Conservation (phyloP, 495 filamentous ascomycete species). For the Durotheca rogersii region DNA sequence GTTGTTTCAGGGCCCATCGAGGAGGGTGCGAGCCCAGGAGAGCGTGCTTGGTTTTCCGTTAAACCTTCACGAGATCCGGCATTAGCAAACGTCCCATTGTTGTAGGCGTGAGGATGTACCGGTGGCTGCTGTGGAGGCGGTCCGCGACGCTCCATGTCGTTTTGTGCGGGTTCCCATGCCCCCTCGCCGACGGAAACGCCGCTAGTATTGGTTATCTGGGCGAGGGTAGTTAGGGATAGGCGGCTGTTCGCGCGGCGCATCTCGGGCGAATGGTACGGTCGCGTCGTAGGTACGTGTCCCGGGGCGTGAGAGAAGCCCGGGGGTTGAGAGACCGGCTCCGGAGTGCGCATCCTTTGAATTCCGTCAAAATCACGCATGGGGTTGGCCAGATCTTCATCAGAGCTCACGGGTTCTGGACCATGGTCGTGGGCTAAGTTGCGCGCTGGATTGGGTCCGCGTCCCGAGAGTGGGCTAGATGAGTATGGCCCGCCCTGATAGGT, state of each 20-base stretch:
- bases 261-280: slow-evolving; percentile 71
- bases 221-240: slow-evolving; percentile 76
- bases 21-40: slow-evolving; percentile 39
- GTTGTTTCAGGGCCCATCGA: slow-evolving; percentile 33
- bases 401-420: slow-evolving; percentile 58
- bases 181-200: slow-evolving; percentile 40
- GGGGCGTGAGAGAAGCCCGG: slow-evolving; percentile 74
- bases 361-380: slow-evolving; percentile 51
- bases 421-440: slow-evolving; percentile 42
- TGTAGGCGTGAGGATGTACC: slow-evolving; percentile 50
- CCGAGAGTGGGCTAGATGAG: slow-evolving; percentile 17
- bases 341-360: slow-evolving; percentile 58
- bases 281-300: slow-evolving; percentile 62
- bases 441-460: slow-evolving; percentile 34
- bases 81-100: slow-evolving; percentile 53
- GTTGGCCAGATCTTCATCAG: slow-evolving; percentile 52
- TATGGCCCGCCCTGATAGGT: slow-evolving; percentile 24
- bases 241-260: slow-evolving; percentile 74
- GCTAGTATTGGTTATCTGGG: slow-evolving; percentile 69
- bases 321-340: slow-evolving; percentile 70
- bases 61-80: slow-evolving; percentile 52
- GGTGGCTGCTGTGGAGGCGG: slow-evolving; percentile 29
- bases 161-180: slow-evolving; percentile 22
- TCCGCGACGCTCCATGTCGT: slow-evolving; percentile 28
- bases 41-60: slow-evolving; percentile 32